A percentile compares a stretch with the other conserved stretches of the same genome.
Conservation (phyloP, 1,284 basidiomycete species). For the Erythrobasidium hasegawianum region DNA sequence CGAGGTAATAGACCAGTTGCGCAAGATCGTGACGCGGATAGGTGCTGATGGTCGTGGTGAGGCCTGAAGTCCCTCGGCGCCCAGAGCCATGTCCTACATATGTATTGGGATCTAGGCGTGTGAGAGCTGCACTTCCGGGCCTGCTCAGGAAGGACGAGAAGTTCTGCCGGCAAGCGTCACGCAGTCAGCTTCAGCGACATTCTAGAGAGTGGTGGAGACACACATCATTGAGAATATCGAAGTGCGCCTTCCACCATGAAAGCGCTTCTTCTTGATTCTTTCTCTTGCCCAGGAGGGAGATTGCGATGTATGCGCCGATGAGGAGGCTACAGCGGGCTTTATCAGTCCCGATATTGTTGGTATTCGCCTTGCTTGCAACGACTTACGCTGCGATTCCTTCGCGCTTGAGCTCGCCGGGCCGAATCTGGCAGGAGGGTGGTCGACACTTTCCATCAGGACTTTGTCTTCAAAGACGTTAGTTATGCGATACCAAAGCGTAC, state of each 20-base stretch:
- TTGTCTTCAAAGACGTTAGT: no score
- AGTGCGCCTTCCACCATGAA: conserved; percentile 29
- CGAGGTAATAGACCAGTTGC: conserved; percentile 1
- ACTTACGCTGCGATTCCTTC: conserved; percentile 18
- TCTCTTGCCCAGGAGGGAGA: conserved; percentile 24
- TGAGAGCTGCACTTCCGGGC: conserved; percentile 12
- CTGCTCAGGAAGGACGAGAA: conserved; percentile 23
- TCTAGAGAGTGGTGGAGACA: background rate
- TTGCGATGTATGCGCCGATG: conserved; percentile 13
- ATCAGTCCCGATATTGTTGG: no score
- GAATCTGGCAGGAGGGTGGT: conserved; percentile 24
- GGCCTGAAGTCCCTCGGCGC: conserved; percentile 18
- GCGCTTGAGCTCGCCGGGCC: conserved; percentile 21
- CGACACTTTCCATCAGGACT: no score
- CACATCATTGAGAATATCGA: conserved; percentile 3
- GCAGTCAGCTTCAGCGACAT: background rate
- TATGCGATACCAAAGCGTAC: no score
- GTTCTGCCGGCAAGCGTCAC: background rate
- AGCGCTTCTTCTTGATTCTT: conserved; percentile 22
- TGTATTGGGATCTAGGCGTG: conserved; percentile 14
- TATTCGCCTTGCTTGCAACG: no score
- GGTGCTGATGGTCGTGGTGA: conserved; percentile 12
- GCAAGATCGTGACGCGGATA: conserved; percentile 21
- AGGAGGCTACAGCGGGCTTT: conserved; percentile 12
- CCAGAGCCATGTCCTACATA: conserved; percentile 28